Base-by-base conservation (phyloP, 257 asterid species). In the Ballota nigra region DNA sequence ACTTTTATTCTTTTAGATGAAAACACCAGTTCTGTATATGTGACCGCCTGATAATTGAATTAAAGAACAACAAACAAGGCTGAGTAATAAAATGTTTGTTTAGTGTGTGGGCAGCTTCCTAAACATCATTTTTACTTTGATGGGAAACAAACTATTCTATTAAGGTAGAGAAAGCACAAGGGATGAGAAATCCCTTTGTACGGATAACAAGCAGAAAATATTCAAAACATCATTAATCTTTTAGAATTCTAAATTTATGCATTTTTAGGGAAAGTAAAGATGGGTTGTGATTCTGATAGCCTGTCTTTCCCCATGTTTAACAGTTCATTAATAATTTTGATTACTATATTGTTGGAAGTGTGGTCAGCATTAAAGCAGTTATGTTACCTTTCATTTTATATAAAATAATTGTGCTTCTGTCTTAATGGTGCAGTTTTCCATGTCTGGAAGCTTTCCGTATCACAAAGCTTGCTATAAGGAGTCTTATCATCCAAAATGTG, bases 391-490 rank as follows among this genome's bases (percentile, higher is more conserved):
- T 66, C 55, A 36, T 57, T 5, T 60, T 58, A 36, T 49, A 62
- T 34, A n/a, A n/a, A n/a, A n/a, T n/a, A 51, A 8, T 22, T 45
- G 33, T 33, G 18, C 20, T 67, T 61, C 58, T 19, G 9, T 24
- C 19, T 73, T 0, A 20, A 45, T 65, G 70, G 57, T 82, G 87
- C 89, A 95, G 98, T 95, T 92, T 88, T 89, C 98, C 47, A 83
- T 87, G 91, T 89, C 89, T 10, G 96, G 88, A 74, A 89, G 77
- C 86, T 84, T 77, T 66, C 96, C 99, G 12, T 92, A 89, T 84
- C 99, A 95, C 76, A 95, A 90, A 74, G 75, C 95, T 40, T 95
- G 99, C 86, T 95, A 92, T 84, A 95, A 83, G 90, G 99, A 88
- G 80, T 87, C 91, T 65, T 85, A 92, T 80, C 96, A 89, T 82